phyloP scores from a whole-genome alignment of 1,284 basidiomycete species.

The Tilletiopsis washingtonensis region DNA sequence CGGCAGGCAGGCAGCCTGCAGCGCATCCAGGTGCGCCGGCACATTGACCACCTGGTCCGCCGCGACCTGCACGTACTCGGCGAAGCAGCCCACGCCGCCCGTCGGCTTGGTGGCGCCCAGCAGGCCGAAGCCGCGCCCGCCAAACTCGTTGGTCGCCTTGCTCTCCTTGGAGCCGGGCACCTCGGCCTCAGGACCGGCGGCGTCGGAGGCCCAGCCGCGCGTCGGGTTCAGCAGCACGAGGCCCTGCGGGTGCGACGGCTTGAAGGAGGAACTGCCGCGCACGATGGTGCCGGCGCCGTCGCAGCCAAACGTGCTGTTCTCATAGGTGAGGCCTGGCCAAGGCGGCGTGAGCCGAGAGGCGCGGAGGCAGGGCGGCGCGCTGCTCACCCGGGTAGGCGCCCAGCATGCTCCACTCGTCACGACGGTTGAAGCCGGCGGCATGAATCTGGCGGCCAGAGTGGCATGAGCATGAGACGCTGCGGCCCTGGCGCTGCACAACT shows the following conservation, averaged over 20 bases:
- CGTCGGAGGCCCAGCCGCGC: slow-evolving; percentile 66
- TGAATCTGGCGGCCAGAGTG: no score
- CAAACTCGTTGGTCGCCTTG: slow-evolving; percentile 8
- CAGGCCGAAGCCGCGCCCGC: slow-evolving; percentile 38
- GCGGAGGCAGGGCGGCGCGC: no score
- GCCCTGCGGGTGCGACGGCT: neutral
- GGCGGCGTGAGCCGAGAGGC: no score
- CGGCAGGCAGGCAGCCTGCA: slow-evolving; percentile 68
- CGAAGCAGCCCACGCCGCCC: slow-evolving; percentile 58
- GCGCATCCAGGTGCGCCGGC: slow-evolving; percentile 63
- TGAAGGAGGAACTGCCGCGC: neutral
- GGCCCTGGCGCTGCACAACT: no score
- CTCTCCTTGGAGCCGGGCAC: slow-evolving; percentile 23
- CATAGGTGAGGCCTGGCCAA: slow-evolving; percentile 63
- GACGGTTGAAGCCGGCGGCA: slow-evolving; percentile 69
- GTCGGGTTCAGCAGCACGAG: slow-evolving; percentile 65
- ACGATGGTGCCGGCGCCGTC: slow-evolving; percentile 60
- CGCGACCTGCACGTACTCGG: slow-evolving; percentile 67
- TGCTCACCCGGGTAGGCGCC: slow-evolving; percentile 67
- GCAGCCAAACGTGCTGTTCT: slow-evolving; percentile 58
- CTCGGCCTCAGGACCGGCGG: slow-evolving; percentile 50
- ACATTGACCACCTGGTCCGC: slow-evolving; percentile 61
- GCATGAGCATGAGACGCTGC: neutral
- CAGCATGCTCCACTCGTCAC: slow-evolving; percentile 67
- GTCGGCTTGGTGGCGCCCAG: slow-evolving; percentile 31